Evolutionary conservation across 2,329 filamentous ascomycete genomes (phyloP).

Genomic region (Fusarium sp.): DNA sequence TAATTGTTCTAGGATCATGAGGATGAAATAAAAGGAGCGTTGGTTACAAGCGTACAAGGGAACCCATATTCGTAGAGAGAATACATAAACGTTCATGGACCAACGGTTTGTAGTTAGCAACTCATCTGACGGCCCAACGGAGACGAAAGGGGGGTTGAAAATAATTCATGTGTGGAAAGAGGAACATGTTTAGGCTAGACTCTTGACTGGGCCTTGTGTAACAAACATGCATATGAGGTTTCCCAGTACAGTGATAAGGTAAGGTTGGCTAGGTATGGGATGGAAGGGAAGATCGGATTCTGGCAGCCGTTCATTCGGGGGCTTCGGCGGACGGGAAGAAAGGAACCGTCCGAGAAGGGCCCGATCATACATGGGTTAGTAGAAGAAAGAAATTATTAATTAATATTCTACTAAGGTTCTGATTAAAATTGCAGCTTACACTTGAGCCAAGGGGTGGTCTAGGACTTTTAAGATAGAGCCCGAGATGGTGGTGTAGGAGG

Average conservation of each 20-base stretch:
- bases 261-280: constrained; percentile 21
- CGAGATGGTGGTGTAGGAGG: constrained; percentile 11
- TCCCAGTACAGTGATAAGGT: constrained; percentile 7
- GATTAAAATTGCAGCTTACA: constrained; percentile 8
- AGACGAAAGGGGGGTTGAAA: background rate
- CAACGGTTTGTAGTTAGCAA: constrained; percentile 3
- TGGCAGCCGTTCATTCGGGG: constrained; percentile 37
- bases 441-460: background rate
- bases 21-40: constrained; percentile 9
- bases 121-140: constrained; percentile 5
- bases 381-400: background rate
- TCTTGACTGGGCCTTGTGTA: constrained; percentile 13
- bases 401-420: background rate
- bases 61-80: background rate
- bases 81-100: constrained; percentile 1
- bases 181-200: constrained; percentile 6
- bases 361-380: constrained; percentile 20
- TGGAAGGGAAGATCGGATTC: constrained; percentile 4
- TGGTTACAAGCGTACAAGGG: constrained; percentile 21
- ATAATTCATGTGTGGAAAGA: background rate
- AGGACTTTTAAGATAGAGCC: background rate
- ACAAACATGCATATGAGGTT: constrained; percentile 30
- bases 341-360: constrained; percentile 36
- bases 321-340: constrained; percentile 37
- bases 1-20: constrained; percentile 14